Base-by-base conservation (phyloP, 306 rosid species). In the Carpinus viminea region DNA sequence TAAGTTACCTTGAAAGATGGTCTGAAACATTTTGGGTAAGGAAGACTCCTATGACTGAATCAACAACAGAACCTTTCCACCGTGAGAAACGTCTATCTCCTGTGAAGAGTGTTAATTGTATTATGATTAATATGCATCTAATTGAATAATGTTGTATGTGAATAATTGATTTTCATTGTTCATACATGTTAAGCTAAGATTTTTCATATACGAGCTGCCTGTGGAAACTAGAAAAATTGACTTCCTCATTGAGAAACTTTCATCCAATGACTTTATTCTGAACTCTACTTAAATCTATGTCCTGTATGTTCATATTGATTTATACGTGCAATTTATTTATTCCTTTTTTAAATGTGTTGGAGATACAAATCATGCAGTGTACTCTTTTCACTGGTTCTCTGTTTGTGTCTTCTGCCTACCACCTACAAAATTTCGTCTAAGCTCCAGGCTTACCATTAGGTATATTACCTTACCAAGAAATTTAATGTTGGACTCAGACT, bases 51-150 rank as follows among this genome's bases (percentile, higher is more conserved):
- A 95, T 85, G 62, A 95, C 97, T 3, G 99, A 95, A 82, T 95
- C 99, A 76, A 95, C 97, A 50, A 91, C 99, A 50, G 98, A 93
- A 76, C 99, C 99, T 90, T 95, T 95, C 99, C 99, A 93, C 76
- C 73, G 86, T 28, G 99, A 95, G 85, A 95, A 95, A 54, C 96
- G 90, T 70, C 99, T 91, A 82, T 93, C 99, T 83, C 99, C 98
- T 95, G 88, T 26, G 20, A 84, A 86, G 70, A 56, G 83, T 80
- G 70, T 79, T 16, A 31, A 31, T 51, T 56, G 68, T 7, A 56
- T 83, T 52, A 28, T 55, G 59, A 31, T 74, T 69, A 74, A 55
- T 83, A 65, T 82, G 71, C 70, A 70, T 72, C 50, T 70, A 43
- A 36, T 31, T 45, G 54, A 75, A 75, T 46, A 79, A 72, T 48